Percentiles rank a stretch among this genome's conserved stretches.
Evolutionary conservation across 768 basidiomycete genomes (phyloP).

Genomic region (Ramaria rubella): DNA sequence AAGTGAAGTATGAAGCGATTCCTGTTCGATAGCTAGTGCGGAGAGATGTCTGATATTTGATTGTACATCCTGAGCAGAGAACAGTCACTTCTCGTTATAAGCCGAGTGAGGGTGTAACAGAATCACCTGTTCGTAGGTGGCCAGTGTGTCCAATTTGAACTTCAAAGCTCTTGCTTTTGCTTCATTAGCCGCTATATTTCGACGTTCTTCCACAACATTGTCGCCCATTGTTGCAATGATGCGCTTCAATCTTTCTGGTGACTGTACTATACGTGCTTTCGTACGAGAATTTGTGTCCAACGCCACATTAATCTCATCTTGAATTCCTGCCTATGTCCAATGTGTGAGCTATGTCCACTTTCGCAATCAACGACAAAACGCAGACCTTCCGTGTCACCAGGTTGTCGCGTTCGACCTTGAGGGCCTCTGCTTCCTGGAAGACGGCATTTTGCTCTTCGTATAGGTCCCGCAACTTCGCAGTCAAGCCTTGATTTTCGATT

Average conservation of each 20-base stretch:
- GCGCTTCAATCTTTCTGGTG: constrained; percentile 82
- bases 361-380: constrained; percentile 1
- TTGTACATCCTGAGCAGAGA: constrained; percentile 52
- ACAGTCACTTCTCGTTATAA: background rate
- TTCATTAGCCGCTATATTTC: constrained; percentile 55
- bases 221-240: constrained; percentile 72
- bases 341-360: background rate
- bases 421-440: constrained; percentile 58
- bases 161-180: constrained; percentile 73
- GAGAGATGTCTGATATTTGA: constrained; percentile 71
- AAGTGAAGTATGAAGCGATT: constrained; percentile 53
- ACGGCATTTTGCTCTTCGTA: constrained; percentile 56
- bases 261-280: constrained; percentile 77
- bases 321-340: constrained; percentile 30
- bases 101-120: constrained; percentile 1
- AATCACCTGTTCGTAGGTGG: constrained; percentile 67
- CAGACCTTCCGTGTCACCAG: constrained; percentile 59
- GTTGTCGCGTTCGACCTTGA: constrained; percentile 64
- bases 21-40: constrained; percentile 61
- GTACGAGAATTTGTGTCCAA: constrained; percentile 58
- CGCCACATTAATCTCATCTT: constrained; percentile 51
- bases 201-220: constrained; percentile 66
- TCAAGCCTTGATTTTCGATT: constrained; percentile 53
- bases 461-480: constrained; percentile 59
- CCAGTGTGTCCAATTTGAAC: constrained; percentile 61